Evolutionary conservation across 2,329 filamentous ascomycete species (phyloP), one percentile per base, ranked within the genome.

Genomic region (Beauveria rudraprayagi): DNA sequence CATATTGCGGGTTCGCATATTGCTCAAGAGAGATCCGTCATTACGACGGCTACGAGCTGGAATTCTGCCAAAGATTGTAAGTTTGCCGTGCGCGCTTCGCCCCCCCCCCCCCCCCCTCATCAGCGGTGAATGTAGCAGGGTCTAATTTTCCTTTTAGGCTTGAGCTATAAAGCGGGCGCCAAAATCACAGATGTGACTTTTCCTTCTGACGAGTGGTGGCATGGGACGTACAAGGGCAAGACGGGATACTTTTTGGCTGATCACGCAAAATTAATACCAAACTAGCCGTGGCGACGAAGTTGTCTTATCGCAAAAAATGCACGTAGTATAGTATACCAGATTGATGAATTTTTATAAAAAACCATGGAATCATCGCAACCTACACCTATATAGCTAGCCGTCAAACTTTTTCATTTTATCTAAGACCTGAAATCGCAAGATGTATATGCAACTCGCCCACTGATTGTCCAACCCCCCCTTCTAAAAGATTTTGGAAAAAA

Each of bases 341-440:
- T 16, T 40, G 10, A 24, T 43, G 2, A 26, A 53, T 10, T 9
- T 3, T 17, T 41, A 1, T 40, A 57, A 51, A 63, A 56, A 22
- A 22, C 22, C 63, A 57, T 60, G 56, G 40, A 61, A 59, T 56
- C 40, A 63, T 55, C 28, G 17, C n/a, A 26, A 50, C 58, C 40
- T 22, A 17, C 44, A 10, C n/a, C 44, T 63, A 19, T 37, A 16
- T 37, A 16, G 16, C 44, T 19, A 11, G 24, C 56, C 44, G 14
- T 50, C 14, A 48, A 50, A 50, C 46, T 41, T 34, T 34, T 59
- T 59, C 34, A 30, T 51, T 59, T 58, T 51, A 22, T 59, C 47
- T 59, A 60, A 53, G 26, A 30, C 55, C 22, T 57, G 5, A 28
- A 8, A 41, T 48, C 55, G 44, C 55, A 50, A 5, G 6, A 37